These are phyloP conservation scores for Castanospermum australe DNA, from an alignment of 306 rosid species.

Conservation along the genomic window DNA sequence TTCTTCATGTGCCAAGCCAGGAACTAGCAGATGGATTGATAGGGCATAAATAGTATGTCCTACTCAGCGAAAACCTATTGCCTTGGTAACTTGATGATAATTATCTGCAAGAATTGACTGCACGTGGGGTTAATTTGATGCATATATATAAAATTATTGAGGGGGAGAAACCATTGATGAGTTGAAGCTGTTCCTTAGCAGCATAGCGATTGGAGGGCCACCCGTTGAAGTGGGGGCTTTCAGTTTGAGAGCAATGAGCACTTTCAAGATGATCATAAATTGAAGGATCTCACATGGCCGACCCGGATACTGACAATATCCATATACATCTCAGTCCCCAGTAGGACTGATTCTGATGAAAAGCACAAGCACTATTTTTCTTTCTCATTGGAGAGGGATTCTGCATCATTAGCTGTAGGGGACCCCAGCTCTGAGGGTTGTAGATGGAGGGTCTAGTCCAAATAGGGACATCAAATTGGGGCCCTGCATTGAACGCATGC, in stretches of 20 bases:
- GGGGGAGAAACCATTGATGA: background rate
- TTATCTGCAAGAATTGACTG: background rate
- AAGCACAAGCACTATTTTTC: constrained; percentile 15
- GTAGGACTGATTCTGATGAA: background rate
- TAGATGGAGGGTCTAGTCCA: constrained; percentile 17
- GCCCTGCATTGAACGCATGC: background rate
- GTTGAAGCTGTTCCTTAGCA: background rate
- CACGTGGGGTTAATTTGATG: background rate
- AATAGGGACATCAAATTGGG: background rate
- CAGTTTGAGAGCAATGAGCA: background rate
- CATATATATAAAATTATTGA: background rate
- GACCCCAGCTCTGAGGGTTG: constrained; percentile 6
- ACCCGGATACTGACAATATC: constrained; percentile 10
- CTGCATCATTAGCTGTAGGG: constrained; percentile 23
- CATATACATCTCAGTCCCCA: background rate
- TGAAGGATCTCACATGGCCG: constrained; percentile 18
- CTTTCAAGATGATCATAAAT: background rate
- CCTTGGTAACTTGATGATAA: constrained; percentile 23
- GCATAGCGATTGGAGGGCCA: background rate
- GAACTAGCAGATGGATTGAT: constrained; percentile 12
- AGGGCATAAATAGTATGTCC: constrained; percentile 4
- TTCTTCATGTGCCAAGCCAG: constrained; percentile 3
- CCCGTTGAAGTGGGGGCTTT: background rate
- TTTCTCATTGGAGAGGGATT: constrained; percentile 8
- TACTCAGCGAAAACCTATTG: background rate